phyloP scores from a whole-genome alignment of 2,329 filamentous ascomycete species.

The Malbranchea cinnamomea region DNA sequence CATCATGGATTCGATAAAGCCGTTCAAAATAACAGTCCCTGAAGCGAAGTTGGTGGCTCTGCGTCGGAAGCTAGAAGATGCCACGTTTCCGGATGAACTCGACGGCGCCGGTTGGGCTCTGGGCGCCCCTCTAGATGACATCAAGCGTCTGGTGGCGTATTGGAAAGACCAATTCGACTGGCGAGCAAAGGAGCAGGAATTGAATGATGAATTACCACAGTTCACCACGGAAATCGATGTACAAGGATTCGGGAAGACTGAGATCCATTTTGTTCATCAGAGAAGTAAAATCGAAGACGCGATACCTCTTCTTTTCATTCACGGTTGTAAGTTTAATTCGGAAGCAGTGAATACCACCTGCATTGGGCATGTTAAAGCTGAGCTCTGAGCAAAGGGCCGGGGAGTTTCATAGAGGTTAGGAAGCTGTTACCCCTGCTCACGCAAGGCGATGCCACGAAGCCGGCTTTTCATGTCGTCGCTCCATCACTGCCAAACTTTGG shows the following conservation, averaged over 20 bases:
- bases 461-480: conserved; percentile 39
- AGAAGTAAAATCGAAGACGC: conserved; percentile 35
- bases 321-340: conserved; percentile 46
- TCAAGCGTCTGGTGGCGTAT: conserved; percentile 42
- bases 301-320: conserved; percentile 52
- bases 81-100: conserved; percentile 44
- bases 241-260: conserved; percentile 42
- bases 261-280: conserved; percentile 52
- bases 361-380: conserved; percentile 2
- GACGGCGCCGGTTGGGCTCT: conserved; percentile 39
- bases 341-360: conserved; percentile 11
- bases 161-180: conserved; percentile 48
- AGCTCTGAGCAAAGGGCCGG: conserved; percentile 37
- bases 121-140: conserved; percentile 44
- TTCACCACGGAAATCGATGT: conserved; percentile 40
- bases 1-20: no score
- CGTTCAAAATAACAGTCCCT: conserved; percentile 38
- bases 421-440: conserved; percentile 43
- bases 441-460: conserved; percentile 18
- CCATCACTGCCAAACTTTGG: conserved; percentile 43
- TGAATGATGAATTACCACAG: conserved; percentile 46
- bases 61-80: conserved; percentile 38
- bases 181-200: conserved; percentile 40
- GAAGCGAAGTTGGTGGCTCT: conserved; percentile 39
- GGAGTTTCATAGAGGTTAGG: conserved; percentile 49